These are phyloP conservation scores for Trypanosoma cruzi DNA, from an alignment of 208 protist species.

Conservation along the genomic window DNA sequence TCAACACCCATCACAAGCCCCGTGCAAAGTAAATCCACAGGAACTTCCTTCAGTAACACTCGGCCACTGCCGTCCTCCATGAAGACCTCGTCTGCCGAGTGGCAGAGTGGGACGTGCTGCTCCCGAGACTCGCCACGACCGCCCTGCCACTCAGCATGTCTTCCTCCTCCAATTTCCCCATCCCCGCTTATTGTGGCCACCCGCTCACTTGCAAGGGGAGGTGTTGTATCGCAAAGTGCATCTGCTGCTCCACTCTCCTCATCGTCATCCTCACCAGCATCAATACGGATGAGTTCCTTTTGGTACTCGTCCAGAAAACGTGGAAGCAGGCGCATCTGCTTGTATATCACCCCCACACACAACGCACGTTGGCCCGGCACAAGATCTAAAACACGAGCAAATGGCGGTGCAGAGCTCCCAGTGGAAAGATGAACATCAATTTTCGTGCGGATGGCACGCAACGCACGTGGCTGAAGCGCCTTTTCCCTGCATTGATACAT, in stretches of 20 bases:
- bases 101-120: slow-evolving; percentile 58
- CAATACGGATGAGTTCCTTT: slow-evolving; percentile 81
- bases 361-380: slow-evolving; percentile 49
- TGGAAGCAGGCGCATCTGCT: slow-evolving; percentile 88
- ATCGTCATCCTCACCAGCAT: slow-evolving; percentile 76
- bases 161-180: slow-evolving; percentile 12
- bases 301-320: slow-evolving; percentile 90
- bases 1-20: slow-evolving; percentile 79
- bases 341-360: slow-evolving; percentile 87
- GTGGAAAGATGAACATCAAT: not conserved
- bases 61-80: slow-evolving; percentile 88
- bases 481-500: slow-evolving; percentile 83
- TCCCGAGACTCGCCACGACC: slow-evolving; percentile 29
- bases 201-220: slow-evolving; percentile 17
- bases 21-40: slow-evolving; percentile 66
- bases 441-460: slow-evolving; percentile 41
- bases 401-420: not conserved
- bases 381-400: slow-evolving; percentile 71
- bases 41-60: slow-evolving; percentile 56
- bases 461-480: slow-evolving; percentile 40
- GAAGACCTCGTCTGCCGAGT: slow-evolving; percentile 59
- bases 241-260: slow-evolving; percentile 19
- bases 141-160: slow-evolving; percentile 20
- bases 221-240: slow-evolving; percentile 27
- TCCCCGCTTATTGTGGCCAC: slow-evolving; percentile 27